Base-by-base conservation (phyloP, 2,329 filamentous ascomycete species). In the Pseudogymnoascus sp. region DNA sequence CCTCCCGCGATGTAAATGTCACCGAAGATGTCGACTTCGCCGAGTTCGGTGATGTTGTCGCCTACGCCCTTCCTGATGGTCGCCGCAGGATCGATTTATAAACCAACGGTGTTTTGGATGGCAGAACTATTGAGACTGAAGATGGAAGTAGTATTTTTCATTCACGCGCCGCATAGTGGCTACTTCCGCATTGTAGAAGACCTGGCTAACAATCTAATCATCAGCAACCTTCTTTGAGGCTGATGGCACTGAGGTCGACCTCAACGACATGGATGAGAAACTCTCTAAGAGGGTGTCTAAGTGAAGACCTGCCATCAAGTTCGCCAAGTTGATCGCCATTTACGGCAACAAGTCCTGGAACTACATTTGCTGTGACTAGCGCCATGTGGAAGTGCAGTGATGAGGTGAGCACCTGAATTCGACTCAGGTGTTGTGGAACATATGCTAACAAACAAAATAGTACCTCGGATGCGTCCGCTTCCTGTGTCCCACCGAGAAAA, bases 21-120 rank as follows among this genome's bases (percentile, higher is more conserved):
- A 35, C 63, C 43, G 35, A 65, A 43, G 22, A 8, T 31, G 5
- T 41, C 6, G 11, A 66, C 50, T 22, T 66, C n/a, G 22, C 53
- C 62, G 2, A 8, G 6, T 60, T 66, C 35, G 11, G 28, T 3
- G 28, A 64, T 59, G 28, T 60, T 24, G 7, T 65, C 65, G 26
- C 65, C 63, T 6, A 56, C 60, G 11, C 56, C 61, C 31, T 59
- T 37, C 28, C 28, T 24, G 53, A 59, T 37, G 24, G 53, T 37
- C 28, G 35, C 28, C 53, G 35, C 28, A 59, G 35, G 24, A 59
- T 59, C 24, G 24, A 59, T 33, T 59, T 59, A 24, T 59, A 33
- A 12, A 14, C 19, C 53, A 37, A 59, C 19, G 53, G 53, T 37
- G 35, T 37, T 59, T 37, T 59, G 16, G 53, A 59, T 19, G 24